Conservation (phyloP, 176 grass and related monocot genomes). For the Carex kokanica region DNA sequence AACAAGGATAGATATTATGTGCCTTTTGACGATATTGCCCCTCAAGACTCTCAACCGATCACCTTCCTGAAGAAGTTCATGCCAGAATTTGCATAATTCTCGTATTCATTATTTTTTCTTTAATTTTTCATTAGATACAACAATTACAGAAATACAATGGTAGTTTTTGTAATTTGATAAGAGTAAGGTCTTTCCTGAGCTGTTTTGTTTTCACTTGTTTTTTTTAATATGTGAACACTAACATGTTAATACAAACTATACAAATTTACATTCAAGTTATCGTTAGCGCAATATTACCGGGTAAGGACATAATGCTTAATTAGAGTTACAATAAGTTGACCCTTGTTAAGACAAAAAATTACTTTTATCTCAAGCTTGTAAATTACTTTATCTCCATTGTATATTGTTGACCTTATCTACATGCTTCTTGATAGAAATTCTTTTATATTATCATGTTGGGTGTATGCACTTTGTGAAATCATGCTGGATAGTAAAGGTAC, state of each 20-base stretch:
- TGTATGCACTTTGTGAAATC: neutral
- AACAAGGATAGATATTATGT: constrained; percentile 80
- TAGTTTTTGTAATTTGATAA: constrained; percentile 2
- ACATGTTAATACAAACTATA: constrained; percentile 4
- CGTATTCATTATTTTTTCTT: neutral
- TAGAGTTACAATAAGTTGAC: neutral
- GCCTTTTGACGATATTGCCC: constrained; percentile 71
- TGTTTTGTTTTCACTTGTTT: neutral
- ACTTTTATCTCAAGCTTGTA: neutral
- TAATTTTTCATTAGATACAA: neutral
- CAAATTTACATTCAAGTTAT: neutral
- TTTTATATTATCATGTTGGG: neutral
- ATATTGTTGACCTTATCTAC: neutral
- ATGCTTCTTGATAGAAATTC: neutral
- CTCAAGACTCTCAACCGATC: constrained; percentile 75
- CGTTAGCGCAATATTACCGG: neutral
- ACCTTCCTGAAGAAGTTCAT: constrained; percentile 74
- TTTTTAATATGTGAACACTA: neutral
- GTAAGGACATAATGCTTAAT: neutral
- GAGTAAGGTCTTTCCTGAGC: neutral
- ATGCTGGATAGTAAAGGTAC: neutral
- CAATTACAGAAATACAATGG: neutral
- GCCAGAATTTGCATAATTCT: constrained; percentile 67
- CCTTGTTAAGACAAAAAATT: neutral
- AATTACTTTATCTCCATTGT: neutral